Conservation (phyloP, 805 yeast genomes). For the Hanseniaspora hatyaiensis region DNA sequence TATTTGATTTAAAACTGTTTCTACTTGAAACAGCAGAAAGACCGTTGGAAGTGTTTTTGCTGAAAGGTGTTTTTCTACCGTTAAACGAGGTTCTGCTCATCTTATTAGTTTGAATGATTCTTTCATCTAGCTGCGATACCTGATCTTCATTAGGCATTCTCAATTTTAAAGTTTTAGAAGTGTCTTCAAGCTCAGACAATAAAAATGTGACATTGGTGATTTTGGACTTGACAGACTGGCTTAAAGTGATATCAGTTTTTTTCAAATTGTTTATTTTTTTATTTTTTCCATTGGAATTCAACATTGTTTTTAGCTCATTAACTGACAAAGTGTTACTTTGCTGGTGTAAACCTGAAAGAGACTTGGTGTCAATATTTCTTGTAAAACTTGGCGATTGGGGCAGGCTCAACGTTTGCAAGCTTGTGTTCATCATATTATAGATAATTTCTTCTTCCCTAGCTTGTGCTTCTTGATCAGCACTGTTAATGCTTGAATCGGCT, state of each 20-base stretch:
- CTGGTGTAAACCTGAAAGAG: constrained; percentile 1
- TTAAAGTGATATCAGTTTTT: constrained; percentile 20
- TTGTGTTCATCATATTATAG: constrained; percentile 11
- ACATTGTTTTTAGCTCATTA: neutral
- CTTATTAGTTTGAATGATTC: constrained; percentile 10
- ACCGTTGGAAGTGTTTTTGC: no score
- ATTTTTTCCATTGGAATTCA: neutral
- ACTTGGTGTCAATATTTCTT: constrained; percentile 6
- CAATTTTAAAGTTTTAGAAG: constrained; percentile 22
- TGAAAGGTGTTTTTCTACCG: neutral
- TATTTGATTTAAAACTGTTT: neutral
- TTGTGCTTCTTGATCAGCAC: neutral
- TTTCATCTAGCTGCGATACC: constrained; percentile 25
- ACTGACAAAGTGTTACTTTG: neutral
- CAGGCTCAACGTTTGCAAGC: constrained; percentile 1
- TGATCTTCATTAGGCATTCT: constrained; percentile 30
- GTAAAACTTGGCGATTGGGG: constrained; percentile 10
- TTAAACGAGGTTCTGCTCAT: constrained; percentile 7
- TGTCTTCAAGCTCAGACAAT: constrained; percentile 26
- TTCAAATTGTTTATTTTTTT: neutral
- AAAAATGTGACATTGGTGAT: constrained; percentile 31
- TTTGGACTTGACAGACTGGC: constrained; percentile 30
- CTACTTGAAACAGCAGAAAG: neutral
- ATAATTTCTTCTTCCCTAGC: constrained; percentile 8
- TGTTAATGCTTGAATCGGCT: neutral